Percentiles rank a stretch among this genome's conserved stretches.
Conservation (phyloP, 2,329 filamentous ascomycete genomes). For the Fusarium napiforme region DNA sequence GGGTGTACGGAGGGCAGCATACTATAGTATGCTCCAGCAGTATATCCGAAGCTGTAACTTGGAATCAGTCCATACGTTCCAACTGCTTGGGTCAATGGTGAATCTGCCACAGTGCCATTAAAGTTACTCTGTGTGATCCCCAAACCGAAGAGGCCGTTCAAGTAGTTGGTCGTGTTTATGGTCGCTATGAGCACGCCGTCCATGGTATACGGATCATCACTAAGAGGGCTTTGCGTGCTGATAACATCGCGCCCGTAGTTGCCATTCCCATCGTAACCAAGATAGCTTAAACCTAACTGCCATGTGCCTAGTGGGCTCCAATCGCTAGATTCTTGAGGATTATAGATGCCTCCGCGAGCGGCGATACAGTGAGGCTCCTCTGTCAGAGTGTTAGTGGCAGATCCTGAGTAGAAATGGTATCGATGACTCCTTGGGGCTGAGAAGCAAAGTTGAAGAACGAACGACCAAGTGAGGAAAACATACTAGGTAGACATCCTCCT, state of each 20-base stretch:
- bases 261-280: slow-evolving; percentile 70
- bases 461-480: slow-evolving; percentile 36
- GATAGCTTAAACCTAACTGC: slow-evolving; percentile 67
- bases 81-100: slow-evolving; percentile 67
- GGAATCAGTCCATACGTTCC: slow-evolving; percentile 70
- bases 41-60: slow-evolving; percentile 80
- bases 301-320: slow-evolving; percentile 71
- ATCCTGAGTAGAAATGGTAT: neutral
- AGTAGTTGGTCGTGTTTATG: slow-evolving; percentile 66
- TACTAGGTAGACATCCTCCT: slow-evolving; percentile 64
- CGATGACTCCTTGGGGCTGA: neutral
- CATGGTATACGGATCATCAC: slow-evolving; percentile 54
- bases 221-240: slow-evolving; percentile 53
- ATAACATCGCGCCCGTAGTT: slow-evolving; percentile 70
- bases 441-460: neutral
- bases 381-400: slow-evolving; percentile 42
- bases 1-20: slow-evolving; percentile 42
- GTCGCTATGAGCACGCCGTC: slow-evolving; percentile 60
- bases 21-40: slow-evolving; percentile 79
- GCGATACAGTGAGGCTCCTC: slow-evolving; percentile 64
- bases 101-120: slow-evolving; percentile 58
- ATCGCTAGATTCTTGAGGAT: slow-evolving; percentile 62
- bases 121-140: slow-evolving; percentile 67
- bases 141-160: slow-evolving; percentile 66
- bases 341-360: slow-evolving; percentile 69